phyloP scores from a whole-genome alignment of 1,284 basidiomycete genomes.

The Gymnopus androsaceus region DNA sequence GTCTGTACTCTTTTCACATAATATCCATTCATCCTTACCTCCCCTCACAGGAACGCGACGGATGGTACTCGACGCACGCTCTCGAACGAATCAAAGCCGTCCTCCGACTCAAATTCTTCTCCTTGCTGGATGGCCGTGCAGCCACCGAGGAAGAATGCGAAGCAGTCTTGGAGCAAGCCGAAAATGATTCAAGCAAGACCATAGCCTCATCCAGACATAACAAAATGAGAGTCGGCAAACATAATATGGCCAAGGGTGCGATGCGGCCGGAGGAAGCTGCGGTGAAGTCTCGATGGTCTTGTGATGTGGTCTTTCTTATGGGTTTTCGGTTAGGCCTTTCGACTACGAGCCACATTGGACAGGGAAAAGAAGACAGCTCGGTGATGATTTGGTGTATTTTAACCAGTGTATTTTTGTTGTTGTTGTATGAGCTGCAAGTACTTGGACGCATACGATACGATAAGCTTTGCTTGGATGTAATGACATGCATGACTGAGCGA shows the following conservation, averaged over 20 bases:
- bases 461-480: background rate
- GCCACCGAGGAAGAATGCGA: conserved; percentile 74
- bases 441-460: too few species aligned
- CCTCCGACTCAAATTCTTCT: conserved; percentile 85
- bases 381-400: background rate
- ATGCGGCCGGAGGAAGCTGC: conserved; percentile 78
- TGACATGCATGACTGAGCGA: too few species aligned
- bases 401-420: background rate
- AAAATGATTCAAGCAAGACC: conserved; percentile 44
- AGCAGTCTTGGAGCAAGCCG: conserved; percentile 54
- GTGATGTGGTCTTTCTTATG: background rate
- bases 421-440: too few species aligned
- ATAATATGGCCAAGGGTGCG: conserved; percentile 85
- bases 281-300: conserved; percentile 42
- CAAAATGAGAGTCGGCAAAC: conserved; percentile 64
- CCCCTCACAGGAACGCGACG: conserved; percentile 66
- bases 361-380: conserved; percentile 47
- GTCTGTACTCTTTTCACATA: too few species aligned
- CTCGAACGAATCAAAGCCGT: conserved; percentile 83
- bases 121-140: conserved; percentile 73
- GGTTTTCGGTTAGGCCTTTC: conserved; percentile 47
- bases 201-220: conserved; percentile 40
- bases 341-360: conserved; percentile 59
- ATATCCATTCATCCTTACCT: background rate
- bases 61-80: conserved; percentile 79